phyloP scores from a whole-genome alignment of 805 yeast species.

The Metschnikowia baotianmanensis region DNA sequence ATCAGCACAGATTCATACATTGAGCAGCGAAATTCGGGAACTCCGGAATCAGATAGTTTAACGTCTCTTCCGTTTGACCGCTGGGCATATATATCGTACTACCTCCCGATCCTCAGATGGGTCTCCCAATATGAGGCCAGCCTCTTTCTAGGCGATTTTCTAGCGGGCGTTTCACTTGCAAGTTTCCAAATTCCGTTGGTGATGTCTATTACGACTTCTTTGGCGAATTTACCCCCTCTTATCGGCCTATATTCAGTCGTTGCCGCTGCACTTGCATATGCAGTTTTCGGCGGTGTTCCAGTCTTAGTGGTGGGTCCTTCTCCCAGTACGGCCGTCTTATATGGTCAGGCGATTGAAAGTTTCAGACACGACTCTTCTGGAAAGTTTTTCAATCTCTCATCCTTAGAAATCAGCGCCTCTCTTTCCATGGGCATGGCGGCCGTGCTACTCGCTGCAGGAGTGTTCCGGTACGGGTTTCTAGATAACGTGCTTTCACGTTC shows the following conservation, averaged over 20 bases:
- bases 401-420: constrained; percentile 21
- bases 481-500: constrained; percentile 79
- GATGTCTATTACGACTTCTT: constrained; percentile 75
- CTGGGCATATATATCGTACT: constrained; percentile 30
- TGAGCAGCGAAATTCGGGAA: constrained; percentile 18
- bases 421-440: constrained; percentile 20
- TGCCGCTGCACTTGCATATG: constrained; percentile 74
- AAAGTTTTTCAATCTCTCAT: constrained; percentile 42
- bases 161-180: constrained; percentile 34
- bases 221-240: constrained; percentile 80
- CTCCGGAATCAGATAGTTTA: constrained; percentile 9
- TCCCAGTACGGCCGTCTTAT: constrained; percentile 79
- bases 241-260: constrained; percentile 77
- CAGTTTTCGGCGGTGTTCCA: constrained; percentile 81
- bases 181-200: constrained; percentile 44
- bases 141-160: constrained; percentile 26
- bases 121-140: constrained; percentile 24
- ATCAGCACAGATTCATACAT: constrained; percentile 17
- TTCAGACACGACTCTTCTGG: constrained; percentile 23
- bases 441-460: constrained; percentile 22
- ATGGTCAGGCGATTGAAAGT: constrained; percentile 70
- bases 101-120: constrained; percentile 33
- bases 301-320: constrained; percentile 91
- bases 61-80: constrained; percentile 17
- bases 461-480: constrained; percentile 81